These are phyloP conservation scores for Yamadazyma laniorum DNA, from an alignment of 805 yeast genomes.

Conservation along the genomic window DNA sequence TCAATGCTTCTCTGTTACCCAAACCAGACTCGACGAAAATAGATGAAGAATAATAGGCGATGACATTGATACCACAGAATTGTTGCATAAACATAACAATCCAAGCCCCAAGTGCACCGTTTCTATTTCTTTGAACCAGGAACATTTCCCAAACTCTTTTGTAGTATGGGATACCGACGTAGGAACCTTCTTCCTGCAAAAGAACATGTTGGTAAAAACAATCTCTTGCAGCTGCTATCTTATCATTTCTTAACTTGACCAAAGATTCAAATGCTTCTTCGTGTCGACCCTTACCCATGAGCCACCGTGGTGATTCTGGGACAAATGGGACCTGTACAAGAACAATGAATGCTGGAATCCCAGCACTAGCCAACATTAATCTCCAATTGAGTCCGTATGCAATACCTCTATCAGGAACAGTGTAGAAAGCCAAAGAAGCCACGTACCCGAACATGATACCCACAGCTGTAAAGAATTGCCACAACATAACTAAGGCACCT, in stretches of 20 bases:
- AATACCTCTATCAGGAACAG: slow-evolving; percentile 47
- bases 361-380: slow-evolving; percentile 63
- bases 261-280: slow-evolving; percentile 53
- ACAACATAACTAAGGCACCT: slow-evolving; percentile 67
- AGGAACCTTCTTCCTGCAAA: slow-evolving; percentile 58
- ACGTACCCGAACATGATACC: slow-evolving; percentile 70
- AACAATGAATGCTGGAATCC: slow-evolving; percentile 54
- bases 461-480: slow-evolving; percentile 73
- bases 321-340: slow-evolving; percentile 50
- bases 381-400: slow-evolving; percentile 55
- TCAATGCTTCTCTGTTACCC: slow-evolving; percentile 57
- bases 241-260: slow-evolving; percentile 41
- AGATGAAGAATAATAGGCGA: slow-evolving; percentile 79
- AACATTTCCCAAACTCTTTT: slow-evolving; percentile 56
- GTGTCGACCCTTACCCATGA: slow-evolving; percentile 52
- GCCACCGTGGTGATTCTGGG: slow-evolving; percentile 74
- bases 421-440: slow-evolving; percentile 57
- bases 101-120: slow-evolving; percentile 78
- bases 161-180: slow-evolving; percentile 40
- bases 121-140: slow-evolving; percentile 74
- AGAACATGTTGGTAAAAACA: slow-evolving; percentile 57
- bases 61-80: slow-evolving; percentile 86
- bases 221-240: slow-evolving; percentile 63
- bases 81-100: slow-evolving; percentile 89
- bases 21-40: slow-evolving; percentile 71